Evolutionary conservation across 2,329 filamentous ascomycete species (phyloP).

Genomic region (Penicillium sclerotiorum): DNA sequence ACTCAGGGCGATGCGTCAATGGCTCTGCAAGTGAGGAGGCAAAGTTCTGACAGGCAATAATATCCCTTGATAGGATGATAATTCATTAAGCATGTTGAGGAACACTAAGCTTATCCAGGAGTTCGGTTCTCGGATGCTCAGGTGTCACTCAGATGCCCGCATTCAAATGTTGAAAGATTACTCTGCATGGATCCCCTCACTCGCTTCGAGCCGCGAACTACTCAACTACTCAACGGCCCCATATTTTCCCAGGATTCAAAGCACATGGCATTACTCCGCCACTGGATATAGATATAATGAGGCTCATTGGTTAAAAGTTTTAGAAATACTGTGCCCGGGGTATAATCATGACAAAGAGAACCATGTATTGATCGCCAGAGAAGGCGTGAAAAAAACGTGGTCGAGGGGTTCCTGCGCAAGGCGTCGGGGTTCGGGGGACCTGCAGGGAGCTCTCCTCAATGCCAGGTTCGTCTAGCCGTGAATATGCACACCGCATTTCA

Average conservation of each 20-base stretch:
- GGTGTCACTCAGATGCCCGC: no score
- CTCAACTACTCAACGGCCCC: no score
- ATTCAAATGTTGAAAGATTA: no score
- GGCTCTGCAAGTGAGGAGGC: neutral
- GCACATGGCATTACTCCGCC: slow-evolving; percentile 9
- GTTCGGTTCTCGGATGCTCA: no score
- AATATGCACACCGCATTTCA: slow-evolving; percentile 4
- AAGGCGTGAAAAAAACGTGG: slow-evolving; percentile 6
- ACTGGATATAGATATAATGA: neutral
- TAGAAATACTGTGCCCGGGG: neutral
- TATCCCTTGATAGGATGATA: no score
- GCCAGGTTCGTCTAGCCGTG: neutral
- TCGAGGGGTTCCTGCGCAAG: slow-evolving; percentile 27
- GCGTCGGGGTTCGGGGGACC: slow-evolving; percentile 11
- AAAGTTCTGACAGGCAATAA: neutral
- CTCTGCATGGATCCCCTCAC: no score
- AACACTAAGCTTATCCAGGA: no score
- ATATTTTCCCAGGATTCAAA: no score
- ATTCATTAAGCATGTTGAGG: neutral
- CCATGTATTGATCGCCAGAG: neutral
- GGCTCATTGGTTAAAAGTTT: neutral
- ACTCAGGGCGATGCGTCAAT: no score
- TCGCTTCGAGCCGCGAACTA: neutral
- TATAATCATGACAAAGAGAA: neutral
- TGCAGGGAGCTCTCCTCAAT: neutral